A percentile compares a stretch with the other conserved stretches of the same genome.
phyloP scores from a whole-genome alignment of 2,329 filamentous ascomycete species.

The Albophoma yamanashiensis region DNA sequence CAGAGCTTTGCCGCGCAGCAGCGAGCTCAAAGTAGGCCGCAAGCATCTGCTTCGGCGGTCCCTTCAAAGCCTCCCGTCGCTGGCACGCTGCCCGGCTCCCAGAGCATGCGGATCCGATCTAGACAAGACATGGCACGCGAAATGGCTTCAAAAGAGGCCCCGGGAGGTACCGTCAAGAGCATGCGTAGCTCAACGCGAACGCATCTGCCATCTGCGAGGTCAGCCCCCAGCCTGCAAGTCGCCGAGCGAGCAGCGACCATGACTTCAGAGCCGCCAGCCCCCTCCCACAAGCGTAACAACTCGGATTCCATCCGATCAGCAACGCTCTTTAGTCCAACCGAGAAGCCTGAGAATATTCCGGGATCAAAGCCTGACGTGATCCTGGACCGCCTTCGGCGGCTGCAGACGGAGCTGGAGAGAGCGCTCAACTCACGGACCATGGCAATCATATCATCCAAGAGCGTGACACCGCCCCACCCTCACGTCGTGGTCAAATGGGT shows the following conservation, averaged over 20 bases:
- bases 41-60: constrained; percentile 10
- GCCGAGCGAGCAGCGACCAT: constrained; percentile 18
- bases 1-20: constrained; percentile 60
- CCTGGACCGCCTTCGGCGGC: constrained; percentile 40
- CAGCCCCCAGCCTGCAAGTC: constrained; percentile 15
- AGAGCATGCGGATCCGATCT: constrained; percentile 17
- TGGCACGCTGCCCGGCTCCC: constrained; percentile 12
- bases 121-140: constrained; percentile 17
- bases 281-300: constrained; percentile 15
- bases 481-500: constrained; percentile 71
- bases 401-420: constrained; percentile 52
- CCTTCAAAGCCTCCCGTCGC: constrained; percentile 16
- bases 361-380: constrained; percentile 48
- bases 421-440: constrained; percentile 53
- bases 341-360: constrained; percentile 37
- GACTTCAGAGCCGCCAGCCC: constrained; percentile 10
- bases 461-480: constrained; percentile 43
- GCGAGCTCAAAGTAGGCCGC: constrained; percentile 42
- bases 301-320: constrained; percentile 24
- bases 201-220: constrained; percentile 14
- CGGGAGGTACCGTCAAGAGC: constrained; percentile 13
- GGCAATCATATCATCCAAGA: constrained; percentile 47
- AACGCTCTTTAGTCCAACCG: constrained; percentile 45
- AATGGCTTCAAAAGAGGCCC: constrained; percentile 9
- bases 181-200: constrained; percentile 17